These are phyloP conservation scores for Aspergillus kassunensis DNA, from an alignment of 495 filamentous ascomycete genomes.

Conservation along the genomic window DNA sequence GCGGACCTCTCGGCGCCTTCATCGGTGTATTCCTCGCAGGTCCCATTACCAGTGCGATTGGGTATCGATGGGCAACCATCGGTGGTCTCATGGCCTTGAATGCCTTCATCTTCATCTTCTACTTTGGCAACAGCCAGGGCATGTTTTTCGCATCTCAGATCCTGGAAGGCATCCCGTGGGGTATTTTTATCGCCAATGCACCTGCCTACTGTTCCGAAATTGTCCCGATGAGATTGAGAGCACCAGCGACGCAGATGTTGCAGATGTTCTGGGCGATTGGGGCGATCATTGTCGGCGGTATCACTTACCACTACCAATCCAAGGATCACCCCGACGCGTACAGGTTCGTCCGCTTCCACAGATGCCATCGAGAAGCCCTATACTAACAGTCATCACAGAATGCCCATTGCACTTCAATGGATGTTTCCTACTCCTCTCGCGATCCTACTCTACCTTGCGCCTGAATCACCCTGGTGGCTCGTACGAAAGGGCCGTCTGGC, in stretches of 20 bases:
- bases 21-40: conserved; percentile 67
- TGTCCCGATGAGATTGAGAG: conserved; percentile 59
- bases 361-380: conserved; percentile 28
- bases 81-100: conserved; percentile 54
- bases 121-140: conserved; percentile 43
- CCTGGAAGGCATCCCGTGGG: conserved; percentile 69
- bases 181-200: conserved; percentile 67
- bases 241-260: conserved; percentile 64
- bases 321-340: conserved; percentile 33
- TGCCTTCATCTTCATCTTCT: conserved; percentile 63
- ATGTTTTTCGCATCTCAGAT: conserved; percentile 20
- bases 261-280: conserved; percentile 74
- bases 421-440: conserved; percentile 71
- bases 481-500: conserved; percentile 51
- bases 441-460: conserved; percentile 59
- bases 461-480: conserved; percentile 63
- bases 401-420: conserved; percentile 68
- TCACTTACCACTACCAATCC: conserved; percentile 55
- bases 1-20: conserved; percentile 55
- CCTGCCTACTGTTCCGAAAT: conserved; percentile 72
- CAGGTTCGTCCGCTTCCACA: conserved; percentile 35
- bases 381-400: conserved; percentile 52
- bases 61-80: conserved; percentile 64
- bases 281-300: conserved; percentile 62
- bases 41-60: conserved; percentile 59